Evolutionary conservation across 2,329 filamentous ascomycete genomes (phyloP), one percentile per base, ranked within the genome.

Genomic region (Tolypocladium inflatum): DNA sequence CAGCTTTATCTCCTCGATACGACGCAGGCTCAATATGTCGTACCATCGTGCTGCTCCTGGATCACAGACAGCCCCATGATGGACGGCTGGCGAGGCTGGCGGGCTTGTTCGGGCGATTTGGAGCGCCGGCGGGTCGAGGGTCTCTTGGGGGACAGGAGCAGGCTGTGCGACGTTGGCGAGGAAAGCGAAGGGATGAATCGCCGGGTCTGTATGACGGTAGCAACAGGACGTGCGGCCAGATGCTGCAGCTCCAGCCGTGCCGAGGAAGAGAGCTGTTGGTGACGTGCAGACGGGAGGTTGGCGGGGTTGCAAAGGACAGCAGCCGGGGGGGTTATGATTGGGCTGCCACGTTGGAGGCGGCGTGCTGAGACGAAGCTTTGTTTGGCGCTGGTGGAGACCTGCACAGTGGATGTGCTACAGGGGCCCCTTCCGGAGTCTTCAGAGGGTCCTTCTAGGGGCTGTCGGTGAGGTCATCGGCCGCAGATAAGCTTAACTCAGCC

Each of bases 21-120:
- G 30, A 17, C 38, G 10, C 37, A 21, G 8, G 54, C 17, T 15
- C 21, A 54, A 7, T 8, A 11, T 7, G 1, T 33, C 57, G n/a
- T 59, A 76, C 74, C 70, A 67, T 76, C 68, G 56, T 87, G 87
- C 80, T 96, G 91, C 68, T 91, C 86, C 70, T 91, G 86, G 69
- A 96, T 88, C 67, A 92, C 84, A 63, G 91, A 96, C 74, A 88
- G 79, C 67, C 85, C 88, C 91, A 96, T 96, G 67, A 73, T 86
- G 79, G 74, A 72, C 71, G 57, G 52, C 58, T 55, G 55, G 60
- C 62, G 61, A 61, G 59, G 63, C 62, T 64, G 65, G 26, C 26
- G 26, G 63, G 62, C 64, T 62, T 58, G 26, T 52, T 59, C 42
- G 30, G 64, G 66, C 64, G 66, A 55, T 59, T 19, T 48, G 52